Evolutionary conservation across 495 filamentous ascomycete genomes (phyloP), one percentile per base, ranked within the genome.

Genomic region (Clavariopsis aquatica): DNA sequence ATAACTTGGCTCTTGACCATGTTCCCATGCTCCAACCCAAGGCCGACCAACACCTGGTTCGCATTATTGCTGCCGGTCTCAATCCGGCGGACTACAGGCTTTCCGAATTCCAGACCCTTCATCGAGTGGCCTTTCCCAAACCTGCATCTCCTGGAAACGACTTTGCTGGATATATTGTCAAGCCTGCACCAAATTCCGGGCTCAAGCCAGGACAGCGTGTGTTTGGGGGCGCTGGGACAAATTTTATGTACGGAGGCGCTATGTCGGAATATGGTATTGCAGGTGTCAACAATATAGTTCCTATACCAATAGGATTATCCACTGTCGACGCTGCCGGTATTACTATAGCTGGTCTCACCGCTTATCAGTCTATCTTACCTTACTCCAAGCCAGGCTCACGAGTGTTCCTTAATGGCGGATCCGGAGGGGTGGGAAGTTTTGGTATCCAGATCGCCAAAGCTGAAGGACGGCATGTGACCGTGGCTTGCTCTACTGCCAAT

Each of bases 91-190:
- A 74, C 57, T 60, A 60, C 67, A 72, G 72, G 49, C 22, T 72
- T 38, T 46, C 64, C 13, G 72, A 72, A 27, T 24, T 68, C 9
- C 29, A 23, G 19, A n/a, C 68, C 36, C 28, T 60, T 54, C 34
- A 57, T 19, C 56, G 52, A 34, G 38, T 59, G 29, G n/a, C 58
- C 22, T 27, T 71, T 28, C 28, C 59, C 52, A 62, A 31, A 23
- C 71, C 71, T 12, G 69, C 66, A 1, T 62, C 55, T 8, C 67
- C 72, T 5, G 64, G 62, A 19, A 28, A 29, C 20, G 51, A 54
- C 28, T 54, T 86, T 68, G 80, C 80, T 55, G 88, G 88, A 3
- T 79, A 79, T 12, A 80, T 91, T 12, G 78, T 82, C 19, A 60
- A 41, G 51, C 57, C 70, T 22, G 66, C 78, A 0, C 76, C 76